phyloP scores from a whole-genome alignment of 2,329 filamentous ascomycete genomes.

The Ophiostoma ulmi region DNA sequence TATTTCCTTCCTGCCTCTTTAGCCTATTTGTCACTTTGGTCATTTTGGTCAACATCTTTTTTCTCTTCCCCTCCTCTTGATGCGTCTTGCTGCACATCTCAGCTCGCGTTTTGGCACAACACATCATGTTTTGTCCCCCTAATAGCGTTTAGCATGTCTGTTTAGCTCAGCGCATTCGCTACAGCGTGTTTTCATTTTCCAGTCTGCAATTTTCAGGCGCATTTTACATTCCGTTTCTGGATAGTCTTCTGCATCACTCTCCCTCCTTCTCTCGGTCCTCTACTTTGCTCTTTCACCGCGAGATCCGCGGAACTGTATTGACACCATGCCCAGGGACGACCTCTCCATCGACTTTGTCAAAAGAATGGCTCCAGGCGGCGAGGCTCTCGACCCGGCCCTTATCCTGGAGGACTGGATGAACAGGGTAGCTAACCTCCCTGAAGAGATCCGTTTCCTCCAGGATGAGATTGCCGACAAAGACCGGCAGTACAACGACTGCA shows the following conservation, averaged over 20 bases:
- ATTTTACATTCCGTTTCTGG: background rate
- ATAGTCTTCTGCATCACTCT: background rate
- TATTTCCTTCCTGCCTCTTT: background rate
- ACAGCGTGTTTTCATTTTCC: conserved; percentile 7
- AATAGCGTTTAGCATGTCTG: conserved; percentile 10
- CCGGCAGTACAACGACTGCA: conserved; percentile 62
- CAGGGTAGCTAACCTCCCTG: conserved; percentile 70
- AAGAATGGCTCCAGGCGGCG: conserved; percentile 57
- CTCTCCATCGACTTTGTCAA: conserved; percentile 64
- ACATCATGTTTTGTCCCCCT: conserved; percentile 12
- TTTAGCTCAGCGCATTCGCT: conserved; percentile 7
- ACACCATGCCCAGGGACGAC: conserved; percentile 65
- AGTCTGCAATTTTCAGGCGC: conserved; percentile 5
- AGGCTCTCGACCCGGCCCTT: conserved; percentile 59
- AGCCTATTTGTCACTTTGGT: background rate
- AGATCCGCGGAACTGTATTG: conserved; percentile 8
- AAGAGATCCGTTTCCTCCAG: conserved; percentile 76
- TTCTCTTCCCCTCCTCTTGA: conserved; percentile 1
- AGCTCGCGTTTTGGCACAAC: conserved; percentile 3
- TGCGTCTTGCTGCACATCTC: background rate
- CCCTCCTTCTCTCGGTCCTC: background rate
- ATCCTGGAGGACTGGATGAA: conserved; percentile 76
- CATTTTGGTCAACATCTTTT: conserved; percentile 4
- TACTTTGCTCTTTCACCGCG: conserved; percentile 5
- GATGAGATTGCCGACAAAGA: conserved; percentile 81